Evolutionary conservation across 192 early-diverging fungal genomes (phyloP).

Genomic region (Dispira simplex): DNA sequence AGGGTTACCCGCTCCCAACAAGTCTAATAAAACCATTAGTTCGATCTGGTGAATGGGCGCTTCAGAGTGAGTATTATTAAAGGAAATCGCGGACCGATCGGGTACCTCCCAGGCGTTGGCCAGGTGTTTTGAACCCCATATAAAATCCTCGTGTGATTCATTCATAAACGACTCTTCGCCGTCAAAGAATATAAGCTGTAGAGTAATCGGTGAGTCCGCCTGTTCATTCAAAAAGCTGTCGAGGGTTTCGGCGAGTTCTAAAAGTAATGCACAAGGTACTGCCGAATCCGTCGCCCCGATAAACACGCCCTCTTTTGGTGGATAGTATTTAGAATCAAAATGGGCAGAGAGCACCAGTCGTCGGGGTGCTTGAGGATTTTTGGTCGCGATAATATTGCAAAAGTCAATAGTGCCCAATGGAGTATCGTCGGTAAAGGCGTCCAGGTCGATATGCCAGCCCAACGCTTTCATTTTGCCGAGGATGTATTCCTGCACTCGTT

Average conservation of each 20-base stretch:
- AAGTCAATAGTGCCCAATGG: slow-evolving; percentile 62
- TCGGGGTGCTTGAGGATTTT: slow-evolving; percentile 50
- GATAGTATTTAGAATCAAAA: slow-evolving; percentile 79
- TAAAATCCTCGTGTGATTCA: neutral
- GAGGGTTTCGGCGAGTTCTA: slow-evolving; percentile 65
- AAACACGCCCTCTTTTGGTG: slow-evolving; percentile 35
- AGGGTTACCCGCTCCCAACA: slow-evolving; percentile 48
- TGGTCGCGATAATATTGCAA: slow-evolving; percentile 82
- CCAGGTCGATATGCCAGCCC: slow-evolving; percentile 66
- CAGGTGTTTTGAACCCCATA: slow-evolving; percentile 39
- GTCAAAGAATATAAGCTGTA: slow-evolving; percentile 96
- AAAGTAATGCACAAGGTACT: slow-evolving; percentile 75
- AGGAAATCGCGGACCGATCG: slow-evolving; percentile 14
- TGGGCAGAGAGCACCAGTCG: slow-evolving; percentile 82
- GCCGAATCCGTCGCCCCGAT: slow-evolving; percentile 86
- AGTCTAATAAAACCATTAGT: slow-evolving; percentile 72
- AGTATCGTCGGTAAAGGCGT: slow-evolving; percentile 58
- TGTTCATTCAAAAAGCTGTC: slow-evolving; percentile 36
- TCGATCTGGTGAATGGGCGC: slow-evolving; percentile 58
- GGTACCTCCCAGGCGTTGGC: slow-evolving; percentile 58
- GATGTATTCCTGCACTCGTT: slow-evolving; percentile 52
- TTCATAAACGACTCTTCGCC: slow-evolving; percentile 81
- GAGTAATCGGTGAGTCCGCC: slow-evolving; percentile 28
- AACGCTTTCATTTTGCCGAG: slow-evolving; percentile 42
- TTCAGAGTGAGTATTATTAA: slow-evolving; percentile 12